Evolutionary conservation across 441 rosid species (phyloP).

Genomic region (Oxalis stricta): DNA sequence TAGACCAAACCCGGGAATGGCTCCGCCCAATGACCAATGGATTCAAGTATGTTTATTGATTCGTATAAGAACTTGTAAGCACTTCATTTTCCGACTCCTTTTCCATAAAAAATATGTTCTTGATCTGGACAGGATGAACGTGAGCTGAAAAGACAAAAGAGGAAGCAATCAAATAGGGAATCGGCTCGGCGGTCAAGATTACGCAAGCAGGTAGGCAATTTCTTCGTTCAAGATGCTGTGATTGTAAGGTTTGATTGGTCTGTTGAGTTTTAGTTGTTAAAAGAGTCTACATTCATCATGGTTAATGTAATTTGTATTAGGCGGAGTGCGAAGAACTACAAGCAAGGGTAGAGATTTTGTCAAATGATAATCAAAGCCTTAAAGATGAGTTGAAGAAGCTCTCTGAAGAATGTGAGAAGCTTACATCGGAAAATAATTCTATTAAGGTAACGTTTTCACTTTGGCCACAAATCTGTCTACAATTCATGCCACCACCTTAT

Average conservation of each 20-base stretch:
- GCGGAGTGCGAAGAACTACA: conserved; percentile 94
- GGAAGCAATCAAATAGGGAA: conserved; percentile 72
- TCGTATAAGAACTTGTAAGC: background rate
- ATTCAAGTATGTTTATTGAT: conserved; percentile 29
- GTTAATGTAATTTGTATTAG: conserved; percentile 17
- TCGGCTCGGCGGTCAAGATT: conserved; percentile 69
- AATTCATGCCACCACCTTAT: no score
- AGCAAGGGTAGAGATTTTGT: conserved; percentile 52
- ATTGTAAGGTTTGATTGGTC: background rate
- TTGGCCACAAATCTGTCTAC: no score
- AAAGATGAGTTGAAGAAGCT: conserved; percentile 72
- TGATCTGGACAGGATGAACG: conserved; percentile 43
- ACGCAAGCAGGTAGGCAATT: conserved; percentile 47
- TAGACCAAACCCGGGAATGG: conserved; percentile 24
- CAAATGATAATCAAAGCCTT: conserved; percentile 47
- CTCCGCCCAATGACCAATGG: conserved; percentile 50
- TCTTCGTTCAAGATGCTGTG: background rate
- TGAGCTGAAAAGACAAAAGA: conserved; percentile 56
- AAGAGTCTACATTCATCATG: no score
- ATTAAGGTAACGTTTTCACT: conserved; percentile 70
- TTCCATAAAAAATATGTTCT: background rate
- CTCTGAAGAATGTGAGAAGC: conserved; percentile 78
- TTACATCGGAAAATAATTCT: conserved; percentile 61
- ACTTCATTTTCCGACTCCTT: background rate
- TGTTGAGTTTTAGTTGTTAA: no score